Conservation (phyloP, 1,284 basidiomycete genomes). For the Puccinia hordei region DNA sequence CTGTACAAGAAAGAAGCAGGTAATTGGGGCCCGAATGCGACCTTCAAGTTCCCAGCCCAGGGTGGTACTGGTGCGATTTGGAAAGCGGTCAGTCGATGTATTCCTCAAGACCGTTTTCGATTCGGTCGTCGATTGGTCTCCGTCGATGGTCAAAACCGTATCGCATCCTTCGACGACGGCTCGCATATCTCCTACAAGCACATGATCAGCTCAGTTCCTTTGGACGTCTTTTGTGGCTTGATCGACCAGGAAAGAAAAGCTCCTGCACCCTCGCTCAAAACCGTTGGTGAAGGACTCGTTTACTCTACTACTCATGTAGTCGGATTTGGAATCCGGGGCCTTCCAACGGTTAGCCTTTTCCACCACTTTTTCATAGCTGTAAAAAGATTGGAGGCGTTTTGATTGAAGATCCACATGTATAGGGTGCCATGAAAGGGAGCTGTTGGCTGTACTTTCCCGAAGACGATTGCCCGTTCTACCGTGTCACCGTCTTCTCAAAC, state of each 20-base stretch:
- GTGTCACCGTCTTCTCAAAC: constrained; percentile 65
- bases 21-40: constrained; percentile 65
- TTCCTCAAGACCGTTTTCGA: constrained; percentile 61
- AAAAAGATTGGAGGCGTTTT: too few relatives aligned
- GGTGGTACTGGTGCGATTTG: constrained; percentile 65
- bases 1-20: constrained; percentile 63
- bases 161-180: constrained; percentile 61
- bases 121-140: constrained; percentile 60
- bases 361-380: neutral
- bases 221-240: constrained; percentile 61
- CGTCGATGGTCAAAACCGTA: constrained; percentile 61
- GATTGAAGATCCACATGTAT: too few relatives aligned
- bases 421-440: constrained; percentile 58
- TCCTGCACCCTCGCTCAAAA: constrained; percentile 56
- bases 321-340: constrained; percentile 64
- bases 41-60: constrained; percentile 64
- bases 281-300: constrained; percentile 57
- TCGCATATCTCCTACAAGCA: constrained; percentile 61
- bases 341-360: constrained; percentile 52
- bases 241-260: constrained; percentile 59
- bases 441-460: constrained; percentile 62
- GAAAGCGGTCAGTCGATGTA: constrained; percentile 63
- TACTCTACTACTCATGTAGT: constrained; percentile 64
- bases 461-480: constrained; percentile 64
- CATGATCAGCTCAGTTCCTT: constrained; percentile 63